Evolutionary conservation across 78 protist species (phyloP), one percentile per base, ranked within the genome.

Genomic region (Dictyostelium intermedium): DNA sequence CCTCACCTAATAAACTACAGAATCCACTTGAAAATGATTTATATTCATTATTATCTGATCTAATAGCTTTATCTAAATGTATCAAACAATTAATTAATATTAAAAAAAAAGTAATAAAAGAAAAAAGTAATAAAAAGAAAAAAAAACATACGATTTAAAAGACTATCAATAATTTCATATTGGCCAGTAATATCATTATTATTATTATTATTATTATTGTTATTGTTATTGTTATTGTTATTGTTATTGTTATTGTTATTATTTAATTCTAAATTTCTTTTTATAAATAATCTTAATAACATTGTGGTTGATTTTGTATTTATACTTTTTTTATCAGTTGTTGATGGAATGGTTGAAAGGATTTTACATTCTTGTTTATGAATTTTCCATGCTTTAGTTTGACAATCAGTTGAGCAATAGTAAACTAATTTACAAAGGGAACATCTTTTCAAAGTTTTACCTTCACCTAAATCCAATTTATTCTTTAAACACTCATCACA

Each of bases 331-430:
- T 63, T 63, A 25, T 25, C 13, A 14, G 11, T 25, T 30, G 39
- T 30, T 32, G 77, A 70, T 4, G 35, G 43, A 14, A 32, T 7
- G 3, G 77, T 32, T 32, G 77, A 25, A 13, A 70, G 37, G 9
- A 70, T 70, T 70, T 70, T 70, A 70, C 77, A 70, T 70, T 70
- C 77, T 13, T 32, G 77, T 32, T 70, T 70, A 32, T 70, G 77
- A 32, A 70, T 70, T 25, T 60, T 13, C 37, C 60, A 39, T 43
- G 91, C 82, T 20, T 43, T 5, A 1, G 34, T 43, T 18, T 27
- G 66, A 84, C 91, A 84, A 9, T 66, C 45, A 20, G 11, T 34
- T 32, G 91, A 84, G 50, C 91, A 84, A 34, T 72, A 84, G 23
- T 32, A 32, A 25, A 70, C 53, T 0, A 76, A 76, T 25, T 84